These are phyloP conservation scores for Trametopsis cervina DNA, from an alignment of 768 basidiomycete genomes.

Conservation along the genomic window DNA sequence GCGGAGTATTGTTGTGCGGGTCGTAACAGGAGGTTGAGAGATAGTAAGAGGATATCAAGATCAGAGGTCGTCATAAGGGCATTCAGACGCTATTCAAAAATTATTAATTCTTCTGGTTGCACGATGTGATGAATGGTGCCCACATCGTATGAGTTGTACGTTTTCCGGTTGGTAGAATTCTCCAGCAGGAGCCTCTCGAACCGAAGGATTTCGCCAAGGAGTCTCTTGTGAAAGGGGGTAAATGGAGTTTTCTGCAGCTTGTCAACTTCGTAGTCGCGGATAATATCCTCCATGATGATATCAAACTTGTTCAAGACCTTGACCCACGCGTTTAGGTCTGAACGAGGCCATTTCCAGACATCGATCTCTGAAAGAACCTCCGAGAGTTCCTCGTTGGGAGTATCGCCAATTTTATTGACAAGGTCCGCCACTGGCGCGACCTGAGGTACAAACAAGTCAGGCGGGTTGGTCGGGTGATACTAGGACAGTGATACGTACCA, in stretches of 20 bases:
- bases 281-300: conserved; percentile 72
- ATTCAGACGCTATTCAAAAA: conserved; percentile 66
- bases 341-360: conserved; percentile 90
- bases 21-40: conserved; percentile 81
- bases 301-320: conserved; percentile 96
- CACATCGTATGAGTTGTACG: conserved; percentile 95
- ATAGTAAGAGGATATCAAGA: conserved; percentile 77
- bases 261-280: conserved; percentile 81
- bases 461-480: conserved; percentile 11
- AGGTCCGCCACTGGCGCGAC: conserved; percentile 77
- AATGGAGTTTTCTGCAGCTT: conserved; percentile 79
- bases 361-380: conserved; percentile 62
- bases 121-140: conserved; percentile 27
- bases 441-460: conserved; percentile 31
- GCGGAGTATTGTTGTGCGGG: conserved; percentile 94
- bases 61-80: conserved; percentile 84
- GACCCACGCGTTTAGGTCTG: conserved; percentile 96
- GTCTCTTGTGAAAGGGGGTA: conserved; percentile 63
- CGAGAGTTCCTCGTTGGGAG: conserved; percentile 66
- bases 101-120: not conserved
- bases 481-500: conserved; percentile 42
- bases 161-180: conserved; percentile 96
- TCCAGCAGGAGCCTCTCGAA: conserved; percentile 89
- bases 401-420: conserved; percentile 60
- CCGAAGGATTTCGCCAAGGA: conserved; percentile 74